phyloP scores from a whole-genome alignment of 2,329 filamentous ascomycete genomes.

The Paracoccidioides lutzii region DNA sequence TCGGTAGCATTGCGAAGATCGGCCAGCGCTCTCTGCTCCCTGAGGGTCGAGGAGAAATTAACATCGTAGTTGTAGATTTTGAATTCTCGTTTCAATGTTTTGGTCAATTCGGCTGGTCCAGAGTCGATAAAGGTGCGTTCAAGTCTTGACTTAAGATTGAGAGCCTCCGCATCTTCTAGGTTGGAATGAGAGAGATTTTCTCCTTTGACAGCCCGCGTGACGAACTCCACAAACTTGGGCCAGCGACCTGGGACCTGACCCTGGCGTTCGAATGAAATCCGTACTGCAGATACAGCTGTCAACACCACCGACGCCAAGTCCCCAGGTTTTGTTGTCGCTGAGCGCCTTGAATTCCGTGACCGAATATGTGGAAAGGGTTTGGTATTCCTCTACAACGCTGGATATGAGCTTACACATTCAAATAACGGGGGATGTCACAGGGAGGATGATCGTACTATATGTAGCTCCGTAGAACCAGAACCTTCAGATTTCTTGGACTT shows the following conservation, averaged over 20 bases:
- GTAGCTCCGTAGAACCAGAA: neutral
- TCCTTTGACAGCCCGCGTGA: neutral
- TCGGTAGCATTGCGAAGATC: conserved; percentile 81
- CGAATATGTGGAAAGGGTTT: neutral
- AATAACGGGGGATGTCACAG: neutral
- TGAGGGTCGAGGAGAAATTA: conserved; percentile 44
- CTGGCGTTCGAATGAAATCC: neutral
- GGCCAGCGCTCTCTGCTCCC: conserved; percentile 53
- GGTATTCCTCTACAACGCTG: neutral
- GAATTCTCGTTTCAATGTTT: conserved; percentile 56
- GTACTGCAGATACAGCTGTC: neutral
- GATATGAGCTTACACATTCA: neutral
- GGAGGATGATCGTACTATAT: neutral
- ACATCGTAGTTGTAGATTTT: conserved; percentile 50
- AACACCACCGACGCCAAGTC: neutral
- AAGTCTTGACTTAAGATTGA: conserved; percentile 3
- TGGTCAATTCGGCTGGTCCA: conserved; percentile 39
- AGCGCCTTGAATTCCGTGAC: neutral
- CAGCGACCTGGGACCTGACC: neutral
- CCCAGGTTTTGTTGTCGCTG: neutral
- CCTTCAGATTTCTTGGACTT: neutral
- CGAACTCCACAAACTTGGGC: neutral
- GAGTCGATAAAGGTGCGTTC: conserved; percentile 4
- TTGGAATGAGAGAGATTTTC: conserved; percentile 2
- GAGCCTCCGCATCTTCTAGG: neutral